Percentiles rank a stretch among this genome's conserved stretches.
These are phyloP conservation scores for Fusarium circinatum DNA, from an alignment of 2,329 filamentous ascomycete genomes.

Conservation along the genomic window DNA sequence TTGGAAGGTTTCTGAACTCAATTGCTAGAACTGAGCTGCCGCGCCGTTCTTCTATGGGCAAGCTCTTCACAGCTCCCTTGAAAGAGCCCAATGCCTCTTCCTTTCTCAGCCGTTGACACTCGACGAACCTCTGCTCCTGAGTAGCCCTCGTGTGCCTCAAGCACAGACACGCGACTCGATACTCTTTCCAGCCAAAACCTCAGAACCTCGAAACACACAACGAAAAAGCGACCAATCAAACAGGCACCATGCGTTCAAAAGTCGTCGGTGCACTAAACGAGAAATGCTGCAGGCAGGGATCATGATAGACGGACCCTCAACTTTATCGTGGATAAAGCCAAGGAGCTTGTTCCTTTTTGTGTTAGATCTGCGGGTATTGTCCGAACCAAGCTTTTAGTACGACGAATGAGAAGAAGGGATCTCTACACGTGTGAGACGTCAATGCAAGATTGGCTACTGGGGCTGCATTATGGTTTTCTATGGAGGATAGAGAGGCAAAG, in stretches of 20 bases:
- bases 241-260: conserved; percentile 9
- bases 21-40: background rate
- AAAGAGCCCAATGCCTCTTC: background rate
- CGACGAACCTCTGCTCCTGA: background rate
- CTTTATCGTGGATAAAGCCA: conserved; percentile 39
- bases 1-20: background rate
- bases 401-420: conserved; percentile 13
- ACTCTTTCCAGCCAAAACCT: conserved; percentile 13
- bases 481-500: background rate
- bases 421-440: conserved; percentile 35
- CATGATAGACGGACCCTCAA: conserved; percentile 21
- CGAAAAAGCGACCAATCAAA: conserved; percentile 21
- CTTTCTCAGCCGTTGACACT: background rate
- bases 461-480: background rate
- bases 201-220: conserved; percentile 1
- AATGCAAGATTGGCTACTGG: conserved; percentile 40
- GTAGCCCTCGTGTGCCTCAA: background rate
- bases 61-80: background rate
- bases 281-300: conserved; percentile 7
- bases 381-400: background rate
- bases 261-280: conserved; percentile 20
- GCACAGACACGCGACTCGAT: conserved; percentile 34
- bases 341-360: conserved; percentile 11
- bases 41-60: no score
- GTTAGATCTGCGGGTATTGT: conserved; percentile 22